Evolutionary conservation across 257 asterid genomes (phyloP).

Genomic region (Solanum bukasovii): DNA sequence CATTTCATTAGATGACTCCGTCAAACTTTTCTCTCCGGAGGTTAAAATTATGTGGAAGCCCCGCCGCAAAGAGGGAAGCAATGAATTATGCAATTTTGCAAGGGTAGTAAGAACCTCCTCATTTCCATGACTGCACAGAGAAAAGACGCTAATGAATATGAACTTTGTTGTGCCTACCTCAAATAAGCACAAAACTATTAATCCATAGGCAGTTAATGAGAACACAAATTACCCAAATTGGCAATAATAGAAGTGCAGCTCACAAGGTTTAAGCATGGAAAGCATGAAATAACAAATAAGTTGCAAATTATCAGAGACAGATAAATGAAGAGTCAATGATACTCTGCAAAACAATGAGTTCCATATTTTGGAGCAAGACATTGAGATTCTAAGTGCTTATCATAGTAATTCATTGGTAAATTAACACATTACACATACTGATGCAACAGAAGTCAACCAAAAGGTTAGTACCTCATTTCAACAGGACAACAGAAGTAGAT

Average conservation of each 20-base stretch:
- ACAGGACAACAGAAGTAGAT: conserved; percentile 63
- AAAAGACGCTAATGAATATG: neutral
- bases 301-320: neutral
- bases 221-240: neutral
- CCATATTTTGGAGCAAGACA: neutral
- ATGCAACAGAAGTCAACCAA: neutral
- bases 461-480: conserved; percentile 51
- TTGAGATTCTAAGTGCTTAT: neutral
- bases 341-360: neutral
- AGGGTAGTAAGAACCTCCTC: conserved; percentile 71
- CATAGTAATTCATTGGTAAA: neutral
- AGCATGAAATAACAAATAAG: neutral
- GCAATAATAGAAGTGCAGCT: neutral
- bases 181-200: neutral
- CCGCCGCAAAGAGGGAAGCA: conserved; percentile 64
- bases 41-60: conserved; percentile 47
- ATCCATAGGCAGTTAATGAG: neutral
- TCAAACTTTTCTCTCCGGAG: conserved; percentile 18
- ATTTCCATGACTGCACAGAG: conserved; percentile 60
- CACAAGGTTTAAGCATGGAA: neutral
- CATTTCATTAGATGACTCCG: conserved; percentile 35
- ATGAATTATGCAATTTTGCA: conserved; percentile 65
- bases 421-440: neutral
- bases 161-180: neutral
- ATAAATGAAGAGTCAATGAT: neutral